These are phyloP conservation scores for Telopea speciosissima DNA, from an alignment of 177 flowering plant genomes.

Conservation along the genomic window DNA sequence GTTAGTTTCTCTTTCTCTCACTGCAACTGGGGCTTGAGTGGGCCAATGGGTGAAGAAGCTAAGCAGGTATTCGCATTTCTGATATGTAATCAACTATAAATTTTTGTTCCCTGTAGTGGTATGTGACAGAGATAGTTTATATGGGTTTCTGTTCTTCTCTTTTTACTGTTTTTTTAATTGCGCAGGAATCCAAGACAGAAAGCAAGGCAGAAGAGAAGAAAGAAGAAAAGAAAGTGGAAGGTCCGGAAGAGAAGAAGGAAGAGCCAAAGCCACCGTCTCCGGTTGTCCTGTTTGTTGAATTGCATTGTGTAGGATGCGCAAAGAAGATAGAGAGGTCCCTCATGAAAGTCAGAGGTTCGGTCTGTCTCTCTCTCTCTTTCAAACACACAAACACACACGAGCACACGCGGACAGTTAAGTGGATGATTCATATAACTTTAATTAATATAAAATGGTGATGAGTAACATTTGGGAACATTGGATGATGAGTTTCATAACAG, in stretches of 20 bases:
- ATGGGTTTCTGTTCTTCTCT: not conserved
- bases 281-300: conserved; percentile 62
- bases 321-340: conserved; percentile 78
- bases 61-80: conserved; percentile 35
- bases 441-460: no score
- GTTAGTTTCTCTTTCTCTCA: not conserved
- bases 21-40: not conserved
- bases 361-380: not conserved
- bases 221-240: conserved; percentile 29
- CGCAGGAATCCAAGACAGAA: conserved; percentile 41
- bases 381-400: not conserved
- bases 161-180: not conserved
- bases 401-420: no score
- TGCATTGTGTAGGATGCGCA: conserved; percentile 95
- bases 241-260: conserved; percentile 24
- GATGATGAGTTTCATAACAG: conserved; percentile 22
- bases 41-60: conserved; percentile 60
- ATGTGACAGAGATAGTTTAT: no score
- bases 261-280: conserved; percentile 52
- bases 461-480: no score
- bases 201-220: conserved; percentile 33
- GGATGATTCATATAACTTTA: not conserved
- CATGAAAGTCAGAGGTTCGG: conserved; percentile 58
- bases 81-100: not conserved
- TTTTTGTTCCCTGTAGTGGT: not conserved